Evolutionary conservation across 2,329 filamentous ascomycete species (phyloP), one percentile per base, ranked within the genome.

Genomic region (Eurotiales sp.): DNA sequence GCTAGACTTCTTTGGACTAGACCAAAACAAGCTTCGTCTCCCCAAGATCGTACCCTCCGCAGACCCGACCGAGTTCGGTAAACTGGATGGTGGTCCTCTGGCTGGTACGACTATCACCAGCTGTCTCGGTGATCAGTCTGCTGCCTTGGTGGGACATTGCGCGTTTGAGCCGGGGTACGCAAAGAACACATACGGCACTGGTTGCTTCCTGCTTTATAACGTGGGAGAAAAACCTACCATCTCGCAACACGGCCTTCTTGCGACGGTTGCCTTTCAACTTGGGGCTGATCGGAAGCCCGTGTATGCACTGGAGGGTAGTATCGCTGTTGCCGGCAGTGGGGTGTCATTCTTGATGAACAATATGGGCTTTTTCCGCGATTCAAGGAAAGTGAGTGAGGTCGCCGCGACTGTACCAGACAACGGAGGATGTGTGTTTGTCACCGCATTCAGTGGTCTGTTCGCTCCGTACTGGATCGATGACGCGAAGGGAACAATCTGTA

Each of bases 401-500:
- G 84, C 84, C 6, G 77, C 77, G 39, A 81, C 77, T 1, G 84
- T 87, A 6, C 69, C 78, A 34, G 86, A 95, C 67, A 95, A 87
- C 55, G 90, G 90, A 50, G 90, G 90, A 7, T 86, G 90, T 50
- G 82, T 91, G 15, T 85, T 96, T 61, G 90, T 96, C 54, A 95
- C 90, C 2, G 90, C 90, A 1, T 96, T 96, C 67, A 90, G 86
- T 68, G 90, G 90, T 49, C 79, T 96, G 2, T 95, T 95, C 66
- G 90, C 90, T 1, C 90, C 90, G 0, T 95, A 96, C 70, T 96
- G 90, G 90, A 92, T 95, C 55, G 90, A 95, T 65, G 88, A 95
- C 71, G 90, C 90, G 17, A 87, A 90, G 67, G 90, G 90, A 53
- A 95, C 90, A 4, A 83, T 93, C 51, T 91, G 81, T 84, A 74